Base-by-base conservation (phyloP, 768 basidiomycete species). In the Botryobasidium botryosum region DNA sequence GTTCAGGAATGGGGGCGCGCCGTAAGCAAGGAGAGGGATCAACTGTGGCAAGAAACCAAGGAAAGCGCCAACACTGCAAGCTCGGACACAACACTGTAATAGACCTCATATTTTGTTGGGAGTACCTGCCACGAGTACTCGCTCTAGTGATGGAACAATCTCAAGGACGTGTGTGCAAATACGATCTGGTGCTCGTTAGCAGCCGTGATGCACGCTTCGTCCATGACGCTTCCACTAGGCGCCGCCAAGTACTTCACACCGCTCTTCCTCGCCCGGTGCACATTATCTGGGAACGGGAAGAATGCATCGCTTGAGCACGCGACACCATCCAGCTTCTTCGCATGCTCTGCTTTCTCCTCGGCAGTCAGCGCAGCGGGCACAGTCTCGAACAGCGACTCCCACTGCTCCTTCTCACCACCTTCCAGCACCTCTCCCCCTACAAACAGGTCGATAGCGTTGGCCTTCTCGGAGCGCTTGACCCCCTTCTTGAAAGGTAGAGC, bases 251-350 rank as follows among this genome's bases (percentile, higher is more conserved):
- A 96, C 57, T 65, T 75, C 40, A 88, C 91, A 0, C 94, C 94
- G 50, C 87, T 91, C 69, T 83, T 79, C 61, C 73, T 70, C 41
- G 87, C 85, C 36, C 94, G 71, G 59, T 96, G 84, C 27, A 99
- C 92, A 54, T 97, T 99, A 58, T 99, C 94, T 10, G 92, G 74
- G 75, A 97, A 97, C 15, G 94, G 94, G 88, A 97, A 97, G 73
- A 99, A 99, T 41, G 92, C 94, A 53, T 99, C 94, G 49, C 86
- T 90, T 26, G 85, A 84, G 63, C 94, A 92, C 5, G 83, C 77
- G 41, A 97, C 92, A 18, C 75, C 83, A 48, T 79, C 77, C 46
- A 97, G 65, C 64, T 79, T 65, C 37, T 54, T 61, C 41, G 74
- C 74, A 74, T 88, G 91, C 43, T 72, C 71, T 56, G 68, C 72